Conservation (phyloP, 164 flowering plant genomes). For the Chloranthus sessilifolius region DNA sequence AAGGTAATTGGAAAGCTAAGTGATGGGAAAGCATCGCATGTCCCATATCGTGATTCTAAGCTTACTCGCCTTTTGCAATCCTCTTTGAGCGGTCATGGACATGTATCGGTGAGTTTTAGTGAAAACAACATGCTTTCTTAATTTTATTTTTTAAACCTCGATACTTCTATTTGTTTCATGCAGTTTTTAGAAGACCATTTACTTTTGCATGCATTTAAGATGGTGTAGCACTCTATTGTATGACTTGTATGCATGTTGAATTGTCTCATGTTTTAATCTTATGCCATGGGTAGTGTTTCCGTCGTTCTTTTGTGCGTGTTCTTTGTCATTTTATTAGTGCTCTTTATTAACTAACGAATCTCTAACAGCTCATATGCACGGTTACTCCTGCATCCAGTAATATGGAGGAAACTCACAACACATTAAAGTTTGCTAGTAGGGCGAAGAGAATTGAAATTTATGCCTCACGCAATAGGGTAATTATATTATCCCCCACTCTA, state of each 20-base stretch:
- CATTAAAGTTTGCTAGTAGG: conserved; percentile 94
- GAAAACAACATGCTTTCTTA: no score
- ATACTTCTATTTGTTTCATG: no score
- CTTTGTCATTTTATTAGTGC: conserved; percentile 2
- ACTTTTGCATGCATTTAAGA: background rate
- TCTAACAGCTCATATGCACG: conserved; percentile 90
- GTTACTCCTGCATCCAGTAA: conserved; percentile 97
- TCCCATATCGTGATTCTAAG: conserved; percentile 98
- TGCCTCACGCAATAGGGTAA: conserved; percentile 95
- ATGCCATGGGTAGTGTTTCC: no score
- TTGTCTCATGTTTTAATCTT: no score
- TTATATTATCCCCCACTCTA: background rate
- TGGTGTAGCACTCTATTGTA: no score
- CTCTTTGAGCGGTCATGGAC: conserved; percentile 94
- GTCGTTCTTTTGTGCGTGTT: no score
- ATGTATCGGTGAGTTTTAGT: conserved; percentile 95
- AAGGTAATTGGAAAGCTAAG: conserved; percentile 98
- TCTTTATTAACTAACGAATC: conserved; percentile 2
- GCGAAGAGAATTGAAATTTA: conserved; percentile 93
- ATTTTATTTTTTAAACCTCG: no score
- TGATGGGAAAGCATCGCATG: conserved; percentile 95
- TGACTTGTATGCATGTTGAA: no score
- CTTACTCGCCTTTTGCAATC: conserved; percentile 97
- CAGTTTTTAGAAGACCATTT: conserved; percentile 2
- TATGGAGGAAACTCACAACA: conserved; percentile 98